These are phyloP conservation scores for Penicillium mononematosum DNA, from an alignment of 495 filamentous ascomycete species.

Conservation along the genomic window DNA sequence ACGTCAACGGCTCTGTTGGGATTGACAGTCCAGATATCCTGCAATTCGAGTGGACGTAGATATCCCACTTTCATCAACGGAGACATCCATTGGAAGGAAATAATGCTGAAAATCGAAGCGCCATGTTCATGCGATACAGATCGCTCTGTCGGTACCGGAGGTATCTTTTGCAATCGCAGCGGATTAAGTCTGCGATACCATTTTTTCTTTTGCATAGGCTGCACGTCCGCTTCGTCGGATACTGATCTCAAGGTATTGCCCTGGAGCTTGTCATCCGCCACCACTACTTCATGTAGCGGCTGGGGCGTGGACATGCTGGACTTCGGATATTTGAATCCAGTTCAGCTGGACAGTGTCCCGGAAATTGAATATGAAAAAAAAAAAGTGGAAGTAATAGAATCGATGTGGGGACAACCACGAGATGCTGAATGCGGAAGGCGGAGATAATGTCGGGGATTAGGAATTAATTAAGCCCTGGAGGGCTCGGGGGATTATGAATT, in stretches of 20 bases:
- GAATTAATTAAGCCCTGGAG: background rate
- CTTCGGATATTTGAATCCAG: background rate
- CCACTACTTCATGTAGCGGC: conserved; percentile 19
- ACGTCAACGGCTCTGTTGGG: conserved; percentile 69
- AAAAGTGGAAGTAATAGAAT: background rate
- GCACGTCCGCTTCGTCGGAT: conserved; percentile 18
- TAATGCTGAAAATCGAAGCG: conserved; percentile 52
- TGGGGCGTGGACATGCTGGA: conserved; percentile 20
- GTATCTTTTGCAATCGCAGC: conserved; percentile 48
- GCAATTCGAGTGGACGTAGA: conserved; percentile 74
- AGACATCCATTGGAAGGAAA: conserved; percentile 61
- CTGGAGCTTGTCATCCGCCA: conserved; percentile 18
- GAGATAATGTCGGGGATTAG: background rate
- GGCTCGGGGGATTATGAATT: background rate
- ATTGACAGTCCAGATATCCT: conserved; percentile 87
- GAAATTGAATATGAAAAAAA: background rate
- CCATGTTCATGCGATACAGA: conserved; percentile 50
- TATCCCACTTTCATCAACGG: conserved; percentile 70
- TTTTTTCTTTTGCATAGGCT: conserved; percentile 33
- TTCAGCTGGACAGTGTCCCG: background rate
- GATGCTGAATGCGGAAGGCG: background rate
- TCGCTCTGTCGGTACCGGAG: conserved; percentile 54
- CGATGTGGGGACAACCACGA: background rate
- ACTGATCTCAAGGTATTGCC: conserved; percentile 17
- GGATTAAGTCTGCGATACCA: conserved; percentile 59